Evolutionary conservation across 768 basidiomycete species (phyloP).

Genomic region (Symmetrospora coprosmae): DNA sequence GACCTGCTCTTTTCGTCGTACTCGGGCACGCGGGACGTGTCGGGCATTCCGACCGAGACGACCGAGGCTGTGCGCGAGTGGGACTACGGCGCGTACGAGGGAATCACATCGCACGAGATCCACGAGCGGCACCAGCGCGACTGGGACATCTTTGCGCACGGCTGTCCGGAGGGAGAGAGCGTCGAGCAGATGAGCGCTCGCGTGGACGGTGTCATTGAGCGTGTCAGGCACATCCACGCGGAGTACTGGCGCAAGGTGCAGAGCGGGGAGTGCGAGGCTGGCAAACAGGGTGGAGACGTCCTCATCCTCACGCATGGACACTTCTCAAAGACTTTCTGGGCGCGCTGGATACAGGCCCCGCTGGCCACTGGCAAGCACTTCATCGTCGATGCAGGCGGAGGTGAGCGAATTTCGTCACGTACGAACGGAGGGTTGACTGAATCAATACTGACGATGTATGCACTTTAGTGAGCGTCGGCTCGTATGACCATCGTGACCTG

Average conservation of each 20-base stretch:
- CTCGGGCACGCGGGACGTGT: background rate
- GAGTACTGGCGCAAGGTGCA: conserved; percentile 7
- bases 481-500: conserved; percentile 9
- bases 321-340: conserved; percentile 17
- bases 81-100: conserved; percentile 21
- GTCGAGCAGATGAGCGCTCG: conserved; percentile 14
- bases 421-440: background rate
- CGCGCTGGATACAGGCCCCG: conserved; percentile 7
- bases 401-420: background rate
- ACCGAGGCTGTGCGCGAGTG: conserved; percentile 20
- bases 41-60: background rate
- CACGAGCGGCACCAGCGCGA: background rate
- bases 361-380: conserved; percentile 1
- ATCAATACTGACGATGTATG: background rate
- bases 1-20: conserved; percentile 1
- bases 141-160: conserved; percentile 20
- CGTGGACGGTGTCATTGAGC: conserved; percentile 15
- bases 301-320: conserved; percentile 22
- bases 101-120: conserved; percentile 14
- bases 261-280: background rate
- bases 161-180: conserved; percentile 19
- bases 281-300: conserved; percentile 14
- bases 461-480: conserved; percentile 2
- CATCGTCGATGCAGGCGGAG: conserved; percentile 16
- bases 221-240: background rate